A percentile compares a stretch with the other conserved stretches of the same genome.
Conservation (phyloP, 2,329 filamentous ascomycete genomes). For the Alternaria sp. region DNA sequence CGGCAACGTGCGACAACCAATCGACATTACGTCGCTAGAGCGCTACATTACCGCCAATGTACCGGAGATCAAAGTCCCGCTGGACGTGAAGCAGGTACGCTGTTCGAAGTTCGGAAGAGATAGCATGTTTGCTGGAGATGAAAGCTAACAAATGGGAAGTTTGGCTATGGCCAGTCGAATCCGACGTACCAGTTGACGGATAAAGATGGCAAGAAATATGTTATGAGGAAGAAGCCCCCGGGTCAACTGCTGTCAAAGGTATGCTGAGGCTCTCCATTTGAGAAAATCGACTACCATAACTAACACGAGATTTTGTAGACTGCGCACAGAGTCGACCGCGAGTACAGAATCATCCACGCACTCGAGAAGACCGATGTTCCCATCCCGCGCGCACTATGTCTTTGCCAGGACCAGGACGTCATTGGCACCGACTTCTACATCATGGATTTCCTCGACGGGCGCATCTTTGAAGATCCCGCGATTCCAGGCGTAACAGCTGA, state of each 20-base stretch:
- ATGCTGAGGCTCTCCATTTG: not conserved
- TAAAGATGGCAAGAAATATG: constrained; percentile 72
- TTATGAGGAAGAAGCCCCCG: constrained; percentile 98
- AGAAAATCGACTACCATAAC: not conserved
- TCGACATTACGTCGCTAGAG: constrained; percentile 81
- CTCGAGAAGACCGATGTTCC: constrained; percentile 81
- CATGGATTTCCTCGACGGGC: constrained; percentile 93
- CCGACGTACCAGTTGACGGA: constrained; percentile 92
- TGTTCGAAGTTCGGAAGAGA: not conserved
- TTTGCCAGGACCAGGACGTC: constrained; percentile 82
- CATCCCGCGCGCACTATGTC: constrained; percentile 79
- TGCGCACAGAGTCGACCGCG: constrained; percentile 94
- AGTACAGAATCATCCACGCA: constrained; percentile 89
- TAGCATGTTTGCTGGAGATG: not conserved
- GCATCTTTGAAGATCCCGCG: constrained; percentile 88
- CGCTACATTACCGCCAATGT: constrained; percentile 78
- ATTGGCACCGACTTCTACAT: constrained; percentile 95
- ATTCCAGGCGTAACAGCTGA: constrained; percentile 74
- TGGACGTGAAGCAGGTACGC: constrained; percentile 85
- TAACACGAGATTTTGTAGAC: constrained; percentile 59
- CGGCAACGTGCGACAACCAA: constrained; percentile 85
- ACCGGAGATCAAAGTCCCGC: constrained; percentile 80
- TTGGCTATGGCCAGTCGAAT: constrained; percentile 96
- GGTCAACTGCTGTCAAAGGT: constrained; percentile 78
- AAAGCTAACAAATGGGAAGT: constrained; percentile 60